Evolutionary conservation across 2,329 filamentous ascomycete species (phyloP), one percentile per base, ranked within the genome.

Genomic region (Fusarium gaditjirri): DNA sequence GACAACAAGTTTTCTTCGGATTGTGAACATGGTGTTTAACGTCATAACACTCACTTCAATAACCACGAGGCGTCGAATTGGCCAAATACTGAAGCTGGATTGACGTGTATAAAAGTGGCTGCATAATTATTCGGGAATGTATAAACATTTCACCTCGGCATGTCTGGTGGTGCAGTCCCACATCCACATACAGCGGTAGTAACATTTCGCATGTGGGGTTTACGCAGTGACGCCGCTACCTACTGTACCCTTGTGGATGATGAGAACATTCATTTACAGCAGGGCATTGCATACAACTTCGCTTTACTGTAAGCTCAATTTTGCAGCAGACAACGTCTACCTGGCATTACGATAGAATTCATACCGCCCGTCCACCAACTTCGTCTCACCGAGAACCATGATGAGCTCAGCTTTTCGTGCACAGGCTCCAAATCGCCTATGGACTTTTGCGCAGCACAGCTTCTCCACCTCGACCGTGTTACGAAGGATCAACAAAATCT

Each of bases 401-500:
- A 46, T 55, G 38, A 13, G 8, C 12, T 25, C 38, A 25, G 5
- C 5, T 21, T 4, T 55, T 5, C n/a, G 52, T 9, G 29, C 27
- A 33, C n/a, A 16, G 38, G 36, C 52, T 2, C 17, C 19, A 11
- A 33, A 2, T 1, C 38, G 29, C 17, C 9, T 44, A 0, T 16
- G 5, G 17, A 11, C 17, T 9, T 5, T 16, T 0, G 8, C 17
- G 0, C 38, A 33, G 13, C 52, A 38, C 13, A 33, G 38, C 9
- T 55, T 55, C 9, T 44, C 38, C 1, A 25, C n/a, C n/a, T 55
- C 38, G 3, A 21, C 17, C 1, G 38, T 3, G 1, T 17, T 55
- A 17, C 38, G 11, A 7, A 43, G 27, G 10, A 93, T 94, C 83
- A 93, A 94, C 85, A 94, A 94, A 81, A 86, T 94, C 62, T 87